Evolutionary conservation across 306 rosid species (phyloP).

Genomic region (Dicorynia guianensis): DNA sequence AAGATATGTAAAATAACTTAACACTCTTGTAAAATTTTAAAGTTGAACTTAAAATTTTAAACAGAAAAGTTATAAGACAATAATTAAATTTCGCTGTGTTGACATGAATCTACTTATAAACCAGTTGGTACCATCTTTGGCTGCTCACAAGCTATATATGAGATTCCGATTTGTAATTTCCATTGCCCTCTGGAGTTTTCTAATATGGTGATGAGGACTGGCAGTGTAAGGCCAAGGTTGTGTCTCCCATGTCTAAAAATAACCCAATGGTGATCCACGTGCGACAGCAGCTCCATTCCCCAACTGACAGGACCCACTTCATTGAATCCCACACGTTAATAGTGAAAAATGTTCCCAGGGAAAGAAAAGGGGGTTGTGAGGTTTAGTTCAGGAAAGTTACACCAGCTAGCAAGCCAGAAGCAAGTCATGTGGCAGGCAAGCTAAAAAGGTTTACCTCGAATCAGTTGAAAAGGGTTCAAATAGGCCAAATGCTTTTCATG

Average conservation of each 20-base stretch:
- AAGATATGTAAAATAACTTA: no score
- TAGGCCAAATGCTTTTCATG: conserved; percentile 21
- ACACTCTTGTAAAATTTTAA: no score
- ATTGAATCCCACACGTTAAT: conserved; percentile 37
- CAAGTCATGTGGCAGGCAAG: conserved; percentile 54
- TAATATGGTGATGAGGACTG: background rate
- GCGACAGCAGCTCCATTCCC: conserved; percentile 33
- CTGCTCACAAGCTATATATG: no score
- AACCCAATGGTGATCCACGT: background rate
- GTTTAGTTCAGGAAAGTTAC: conserved; percentile 26
- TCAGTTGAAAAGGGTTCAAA: conserved; percentile 23
- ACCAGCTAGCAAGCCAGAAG: background rate
- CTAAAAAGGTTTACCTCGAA: conserved; percentile 41
- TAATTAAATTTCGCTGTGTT: no score
- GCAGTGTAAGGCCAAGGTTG: background rate
- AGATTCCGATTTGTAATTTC: background rate
- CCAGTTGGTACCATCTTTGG: no score
- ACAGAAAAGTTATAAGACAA: no score
- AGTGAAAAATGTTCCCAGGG: conserved; percentile 4
- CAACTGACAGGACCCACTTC: conserved; percentile 31
- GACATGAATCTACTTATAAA: no score
- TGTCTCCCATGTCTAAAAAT: no score
- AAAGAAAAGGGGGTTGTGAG: conserved; percentile 25
- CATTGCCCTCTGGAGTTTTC: background rate
- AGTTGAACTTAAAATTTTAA: no score